Base-by-base conservation (phyloP, 306 rosid species). In the Prunus fruticosa region DNA sequence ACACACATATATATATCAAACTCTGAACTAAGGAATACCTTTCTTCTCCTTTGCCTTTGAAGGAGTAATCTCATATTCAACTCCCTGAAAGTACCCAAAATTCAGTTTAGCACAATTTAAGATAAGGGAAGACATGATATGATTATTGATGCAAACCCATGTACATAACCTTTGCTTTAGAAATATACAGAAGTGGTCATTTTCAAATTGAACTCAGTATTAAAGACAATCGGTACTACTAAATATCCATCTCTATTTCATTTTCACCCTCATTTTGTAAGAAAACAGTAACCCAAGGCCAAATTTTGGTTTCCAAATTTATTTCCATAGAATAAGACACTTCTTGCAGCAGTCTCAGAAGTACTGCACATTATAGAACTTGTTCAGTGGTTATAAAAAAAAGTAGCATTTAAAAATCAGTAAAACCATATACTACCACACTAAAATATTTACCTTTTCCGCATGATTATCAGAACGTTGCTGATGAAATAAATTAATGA, bases 401-500 rank as follows among this genome's bases (percentile, higher is more conserved):
- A 1, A 3, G 52, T 66, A 14, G 38, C 73, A 64, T 50, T 53
- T 6, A 19, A n/a, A 77, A 46, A 34, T 38, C 43, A 72, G 19
- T 1, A 57, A 53, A 63, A 47, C 18, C 64, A 74, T 30, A 53
- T 27, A 71, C 20, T 28, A 41, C 23, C 61, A 56, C 16, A 12
- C 12, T 23, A 73, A 23, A 3, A 27, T 23, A 43, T 20, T 47
- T 64, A 92, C 97, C 95, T 86, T 58, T 38, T 89, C 91, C 64
- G 18, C 73, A 2, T 61, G 83, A 76, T 78, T 85, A 68, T 64
- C 79, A 73, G 90, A 80, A 45, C 82, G 86, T 34, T 92, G 91
- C 71, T 94, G 85, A 64, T 84, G 93, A 41, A 90, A 87, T 83
- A 86, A 72, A 69, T 85, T 87, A 80, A 94, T 94, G 74, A 90